A percentile compares a stretch with the other conserved stretches of the same genome.
Conservation (phyloP, 768 basidiomycete genomes). For the Hericium alpestre region DNA sequence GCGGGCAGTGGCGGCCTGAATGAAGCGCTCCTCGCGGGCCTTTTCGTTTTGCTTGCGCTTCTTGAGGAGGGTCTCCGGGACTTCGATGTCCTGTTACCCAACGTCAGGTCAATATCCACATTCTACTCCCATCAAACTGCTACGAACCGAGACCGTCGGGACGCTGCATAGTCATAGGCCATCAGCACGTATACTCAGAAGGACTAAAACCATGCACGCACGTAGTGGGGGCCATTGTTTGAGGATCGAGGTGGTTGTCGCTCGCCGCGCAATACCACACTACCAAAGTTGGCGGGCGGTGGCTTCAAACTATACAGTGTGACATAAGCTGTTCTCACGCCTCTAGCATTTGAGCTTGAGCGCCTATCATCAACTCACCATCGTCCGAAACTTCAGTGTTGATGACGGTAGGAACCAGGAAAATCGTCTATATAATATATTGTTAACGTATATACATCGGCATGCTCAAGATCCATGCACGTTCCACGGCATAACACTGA, state of each 20-base stretch:
- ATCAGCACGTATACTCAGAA: conserved; percentile 5
- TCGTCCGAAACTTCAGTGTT: too few relatives aligned
- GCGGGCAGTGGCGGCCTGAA: conserved; percentile 71
- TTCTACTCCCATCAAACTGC: neutral
- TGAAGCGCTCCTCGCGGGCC: conserved; percentile 86
- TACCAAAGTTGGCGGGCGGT: conserved; percentile 18
- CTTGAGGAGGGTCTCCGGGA: conserved; percentile 99
- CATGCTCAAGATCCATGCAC: too few relatives aligned
- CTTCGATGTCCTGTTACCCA: conserved; percentile 68
- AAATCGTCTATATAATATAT: neutral
- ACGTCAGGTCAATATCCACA: conserved; percentile 1
- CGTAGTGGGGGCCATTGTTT: conserved; percentile 46
- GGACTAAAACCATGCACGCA: conserved; percentile 22
- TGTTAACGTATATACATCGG: neutral
- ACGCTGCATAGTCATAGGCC: conserved; percentile 22
- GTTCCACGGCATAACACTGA: conserved; percentile 6
- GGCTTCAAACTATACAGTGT: conserved; percentile 32
- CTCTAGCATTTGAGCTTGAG: neutral
- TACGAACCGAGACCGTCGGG: conserved; percentile 36
- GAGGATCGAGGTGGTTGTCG: conserved; percentile 22
- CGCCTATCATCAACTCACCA: too few relatives aligned
- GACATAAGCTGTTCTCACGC: conserved; percentile 19
- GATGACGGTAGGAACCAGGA: too few relatives aligned
- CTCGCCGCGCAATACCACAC: conserved; percentile 12
- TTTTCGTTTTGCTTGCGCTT: conserved; percentile 98